Evolutionary conservation across 805 yeast species (phyloP).

Genomic region (Barnettozyma botsteinii): DNA sequence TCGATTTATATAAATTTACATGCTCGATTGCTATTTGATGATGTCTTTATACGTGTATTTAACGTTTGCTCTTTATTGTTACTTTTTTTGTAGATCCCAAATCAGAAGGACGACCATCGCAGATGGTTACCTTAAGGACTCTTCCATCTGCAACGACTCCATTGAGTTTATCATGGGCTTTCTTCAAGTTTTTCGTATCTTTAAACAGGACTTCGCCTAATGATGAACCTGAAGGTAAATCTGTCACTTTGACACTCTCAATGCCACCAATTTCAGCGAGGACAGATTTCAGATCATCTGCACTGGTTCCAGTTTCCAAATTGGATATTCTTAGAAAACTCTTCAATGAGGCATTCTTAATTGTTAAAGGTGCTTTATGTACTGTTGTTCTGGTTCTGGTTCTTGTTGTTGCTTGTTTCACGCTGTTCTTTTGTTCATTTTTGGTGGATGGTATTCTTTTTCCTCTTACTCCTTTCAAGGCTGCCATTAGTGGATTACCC

Average conservation of each 20-base stretch:
- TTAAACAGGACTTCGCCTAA: slow-evolving; percentile 33
- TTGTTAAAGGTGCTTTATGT: slow-evolving; percentile 1
- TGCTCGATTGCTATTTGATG: too few species aligned
- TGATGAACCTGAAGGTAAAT: slow-evolving; percentile 34
- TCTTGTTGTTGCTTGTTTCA: too few species aligned
- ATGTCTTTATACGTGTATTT: not conserved
- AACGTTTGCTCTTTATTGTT: not conserved
- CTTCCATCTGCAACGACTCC: slow-evolving; percentile 46
- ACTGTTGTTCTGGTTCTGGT: too few species aligned
- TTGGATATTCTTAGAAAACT: slow-evolving; percentile 28
- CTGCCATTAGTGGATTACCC: not conserved
- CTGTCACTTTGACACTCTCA: slow-evolving; percentile 26
- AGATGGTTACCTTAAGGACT: slow-evolving; percentile 30
- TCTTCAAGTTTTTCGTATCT: slow-evolving; percentile 26
- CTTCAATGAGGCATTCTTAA: slow-evolving; percentile 22
- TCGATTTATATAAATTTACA: too few species aligned
- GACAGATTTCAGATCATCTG: slow-evolving; percentile 25
- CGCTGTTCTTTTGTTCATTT: not conserved
- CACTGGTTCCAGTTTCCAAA: slow-evolving; percentile 27
- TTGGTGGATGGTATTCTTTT: not conserved
- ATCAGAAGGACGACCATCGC: too few species aligned
- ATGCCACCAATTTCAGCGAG: slow-evolving; percentile 22
- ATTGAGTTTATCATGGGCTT: slow-evolving; percentile 31
- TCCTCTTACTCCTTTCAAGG: not conserved
- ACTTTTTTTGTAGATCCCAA: not conserved